These are phyloP conservation scores for Phytophthora cactorum DNA, from an alignment of 352 stramenopile genomes.

Conservation along the genomic window DNA sequence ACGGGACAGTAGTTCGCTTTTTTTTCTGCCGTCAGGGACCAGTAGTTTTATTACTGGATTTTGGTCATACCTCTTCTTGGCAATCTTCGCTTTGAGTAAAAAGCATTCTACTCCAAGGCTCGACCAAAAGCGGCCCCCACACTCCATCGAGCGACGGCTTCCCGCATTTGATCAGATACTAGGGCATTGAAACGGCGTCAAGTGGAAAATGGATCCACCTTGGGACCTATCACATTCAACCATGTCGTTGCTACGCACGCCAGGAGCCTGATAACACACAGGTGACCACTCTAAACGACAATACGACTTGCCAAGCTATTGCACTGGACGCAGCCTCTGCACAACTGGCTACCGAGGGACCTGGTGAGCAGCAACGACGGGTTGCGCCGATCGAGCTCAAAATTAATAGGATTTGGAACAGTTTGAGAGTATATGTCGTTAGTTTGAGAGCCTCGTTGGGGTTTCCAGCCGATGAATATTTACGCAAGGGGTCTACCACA, in stretches of 20 bases:
- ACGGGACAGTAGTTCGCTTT: too few species aligned
- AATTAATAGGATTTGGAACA: background rate
- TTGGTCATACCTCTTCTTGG: background rate
- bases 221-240: background rate
- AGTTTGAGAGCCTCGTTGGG: background rate
- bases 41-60: too few species aligned
- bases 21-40: too few species aligned
- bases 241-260: background rate
- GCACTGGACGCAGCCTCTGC: background rate
- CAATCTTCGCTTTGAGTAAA: background rate
- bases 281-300: background rate
- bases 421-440: background rate
- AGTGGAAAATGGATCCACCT: background rate
- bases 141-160: background rate
- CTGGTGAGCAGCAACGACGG: background rate
- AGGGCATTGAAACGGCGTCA: background rate
- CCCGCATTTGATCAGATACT: background rate
- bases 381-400: background rate
- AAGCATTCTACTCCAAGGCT: background rate
- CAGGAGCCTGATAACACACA: background rate
- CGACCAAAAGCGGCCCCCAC: background rate
- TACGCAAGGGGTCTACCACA: background rate
- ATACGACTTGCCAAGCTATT: background rate
- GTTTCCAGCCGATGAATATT: background rate
- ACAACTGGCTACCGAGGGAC: background rate